A percentile compares a stretch with the other conserved stretches of the same genome.
These are phyloP conservation scores for Ophiostoma fasciatum DNA, from an alignment of 2,329 filamentous ascomycete species.

Conservation along the genomic window DNA sequence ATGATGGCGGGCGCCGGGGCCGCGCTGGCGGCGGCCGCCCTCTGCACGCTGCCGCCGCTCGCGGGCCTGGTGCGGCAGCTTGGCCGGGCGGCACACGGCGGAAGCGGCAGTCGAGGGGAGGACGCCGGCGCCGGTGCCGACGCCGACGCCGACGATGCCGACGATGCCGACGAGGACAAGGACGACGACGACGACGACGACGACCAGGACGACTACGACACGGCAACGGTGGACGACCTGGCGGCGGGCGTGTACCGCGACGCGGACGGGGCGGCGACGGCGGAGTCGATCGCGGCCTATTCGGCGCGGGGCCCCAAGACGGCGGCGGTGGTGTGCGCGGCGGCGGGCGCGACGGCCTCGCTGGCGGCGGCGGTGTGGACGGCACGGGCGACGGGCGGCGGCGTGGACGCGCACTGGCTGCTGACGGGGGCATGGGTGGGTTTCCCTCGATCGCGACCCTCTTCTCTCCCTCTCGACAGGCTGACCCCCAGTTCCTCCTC, in stretches of 20 bases:
- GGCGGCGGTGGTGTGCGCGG: constrained; percentile 36
- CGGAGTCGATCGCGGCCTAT: constrained; percentile 46
- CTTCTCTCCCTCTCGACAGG: not conserved
- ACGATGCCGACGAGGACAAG: no score
- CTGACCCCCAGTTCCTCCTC: constrained; percentile 32
- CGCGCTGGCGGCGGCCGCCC: no score
- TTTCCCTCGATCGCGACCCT: constrained; percentile 4
- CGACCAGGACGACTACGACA: no score
- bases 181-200: no score
- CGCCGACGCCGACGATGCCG: no score
- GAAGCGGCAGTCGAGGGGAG: no score
- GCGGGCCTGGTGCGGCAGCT: no score
- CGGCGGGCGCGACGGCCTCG: constrained; percentile 38
- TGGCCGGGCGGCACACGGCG: no score
- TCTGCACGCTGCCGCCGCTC: no score
- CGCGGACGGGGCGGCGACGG: constrained; percentile 49
- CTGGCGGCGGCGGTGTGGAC: constrained; percentile 40
- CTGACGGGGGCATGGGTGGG: constrained; percentile 48
- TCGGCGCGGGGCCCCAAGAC: constrained; percentile 44
- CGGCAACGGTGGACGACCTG: no score
- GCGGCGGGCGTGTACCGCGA: constrained; percentile 53
- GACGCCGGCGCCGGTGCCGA: no score
- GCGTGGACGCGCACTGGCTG: constrained; percentile 44
- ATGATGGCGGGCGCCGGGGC: no score
- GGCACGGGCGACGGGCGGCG: constrained; percentile 22